Base-by-base conservation (phyloP, 306 rosid genomes). In the Rosa multiflora region DNA sequence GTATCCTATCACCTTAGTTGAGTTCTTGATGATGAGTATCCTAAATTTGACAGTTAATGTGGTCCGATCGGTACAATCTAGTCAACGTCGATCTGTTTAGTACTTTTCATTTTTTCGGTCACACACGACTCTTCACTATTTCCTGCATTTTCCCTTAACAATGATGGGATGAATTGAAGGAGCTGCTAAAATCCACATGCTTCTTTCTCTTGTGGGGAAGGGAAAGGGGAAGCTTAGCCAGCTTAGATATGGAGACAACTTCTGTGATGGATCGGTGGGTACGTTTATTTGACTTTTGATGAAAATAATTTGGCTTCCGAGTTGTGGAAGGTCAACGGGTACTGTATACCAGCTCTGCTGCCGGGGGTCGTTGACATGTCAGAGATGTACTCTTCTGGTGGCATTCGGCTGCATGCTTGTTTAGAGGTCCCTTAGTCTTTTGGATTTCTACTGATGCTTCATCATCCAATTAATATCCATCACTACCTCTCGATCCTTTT, bases 341-440 rank as follows among this genome's bases (percentile, higher is more conserved):
- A 81, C 52, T 51, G 62, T 77, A 32, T 32, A 77, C 83, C 42
- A 62, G 42, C 85, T 55, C 10, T 80, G 66, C 48, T 59, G 86
- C 64, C 35, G 43, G 7, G 70, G 75, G 74, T 72, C 83, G 78
- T 84, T 91, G 93, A 89, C 96, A 48, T 86, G 91, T 87, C 93
- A 63, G 69, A 32, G 37, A 63, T 35, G 69, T 61, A 61, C 43
- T 13, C 18, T 29, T 29, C 3, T 63, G 43, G 69, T 4, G 69
- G 69, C 69, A 32, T 63, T 6, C n/a, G 69, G 43, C 69, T 5
- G 43, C 10, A 51, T 75, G 53, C 81, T 56, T 35, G 39, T 18
- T 85, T 82, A 63, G 40, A 63, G 90, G 76, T 11, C 58, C 69
- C 43, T 63, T 81, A 84, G 81, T 89, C 78, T 70, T 82, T 85